Conservation (phyloP, 2,329 filamentous ascomycete genomes). For the Teratosphaeria pseudoeucalypti region DNA sequence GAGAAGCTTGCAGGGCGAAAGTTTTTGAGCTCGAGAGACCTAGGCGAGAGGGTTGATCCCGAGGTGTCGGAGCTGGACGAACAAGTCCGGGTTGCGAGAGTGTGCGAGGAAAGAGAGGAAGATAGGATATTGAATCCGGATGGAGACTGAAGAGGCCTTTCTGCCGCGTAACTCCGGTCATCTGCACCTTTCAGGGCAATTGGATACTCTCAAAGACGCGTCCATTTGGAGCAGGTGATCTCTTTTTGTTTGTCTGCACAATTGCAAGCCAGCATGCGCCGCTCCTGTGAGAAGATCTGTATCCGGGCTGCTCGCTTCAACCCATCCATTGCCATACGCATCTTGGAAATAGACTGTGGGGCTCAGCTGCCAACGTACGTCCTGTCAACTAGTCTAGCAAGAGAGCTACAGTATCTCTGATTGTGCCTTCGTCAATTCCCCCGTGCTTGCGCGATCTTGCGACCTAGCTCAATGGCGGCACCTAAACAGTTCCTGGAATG, state of each 20-base stretch:
- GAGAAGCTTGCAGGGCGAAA: constrained; percentile 56
- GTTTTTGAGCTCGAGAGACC: constrained; percentile 70
- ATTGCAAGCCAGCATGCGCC: no score
- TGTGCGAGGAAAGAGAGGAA: constrained; percentile 10
- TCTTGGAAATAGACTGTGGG: no score
- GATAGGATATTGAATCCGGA: constrained; percentile 20
- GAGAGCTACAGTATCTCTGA: neutral
- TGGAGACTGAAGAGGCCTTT: constrained; percentile 17
- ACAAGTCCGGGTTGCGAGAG: constrained; percentile 9
- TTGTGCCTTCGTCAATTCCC: neutral
- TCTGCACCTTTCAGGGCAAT: neutral
- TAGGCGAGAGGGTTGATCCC: constrained; percentile 69
- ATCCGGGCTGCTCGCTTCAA: no score
- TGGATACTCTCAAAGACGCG: neutral
- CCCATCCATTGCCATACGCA: no score
- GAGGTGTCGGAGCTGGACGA: constrained; percentile 18
- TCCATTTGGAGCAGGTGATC: no score
- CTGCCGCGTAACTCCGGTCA: neutral
- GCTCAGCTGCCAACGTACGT: no score
- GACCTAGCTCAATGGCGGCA: no score
- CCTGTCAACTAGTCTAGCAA: no score
- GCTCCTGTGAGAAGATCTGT: neutral
- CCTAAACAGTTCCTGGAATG: no score
- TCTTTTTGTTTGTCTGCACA: no score
- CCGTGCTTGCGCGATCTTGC: no score